Evolutionary conservation across 345 rosid species (phyloP), one percentile per base, ranked within the genome.

Genomic region (Aquilaria malaccensis): DNA sequence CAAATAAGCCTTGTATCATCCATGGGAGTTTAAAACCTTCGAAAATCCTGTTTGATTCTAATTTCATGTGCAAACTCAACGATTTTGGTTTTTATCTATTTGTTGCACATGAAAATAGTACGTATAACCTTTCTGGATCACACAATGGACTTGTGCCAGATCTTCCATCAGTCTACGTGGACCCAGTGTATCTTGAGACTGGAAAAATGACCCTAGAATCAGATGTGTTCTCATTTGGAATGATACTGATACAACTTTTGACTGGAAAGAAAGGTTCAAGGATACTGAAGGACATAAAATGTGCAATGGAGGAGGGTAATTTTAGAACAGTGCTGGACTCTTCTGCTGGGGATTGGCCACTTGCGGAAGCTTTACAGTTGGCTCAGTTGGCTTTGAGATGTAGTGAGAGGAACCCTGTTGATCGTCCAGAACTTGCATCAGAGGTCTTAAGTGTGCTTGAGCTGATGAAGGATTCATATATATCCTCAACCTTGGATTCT

Each of bases 11-110:
- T 57, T 79, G 88, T 72, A 79, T 87, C 56, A 72, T 73, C 53
- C 98, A 93, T 64, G 98, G 97, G 51, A 84, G 82, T 69, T 74
- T 93, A 61, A 89, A 84, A 70, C 84, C 93, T 14, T 82, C 94
- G 58, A 93, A 89, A 64, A 72, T 93, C 68, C 96, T 93, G 62
- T 83, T 93, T 14, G 91, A 87, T 74, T 52, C 85, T 59, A 84
- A 84, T 68, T 80, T 80, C 45, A 83, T 79, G 33, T 66, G 85
- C 76, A 89, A 89, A 78, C 73, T 89, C 43, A 74, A 67, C n/a
- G 88, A 84, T 74, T 79, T 81, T 32, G 97, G 96, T 65, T 72
- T 84, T 62, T 77, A 65, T 64, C 74, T 62, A 70, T 77, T 86
- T 69, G 62, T 82, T 51, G 72, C 85, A 3, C 72, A 52, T n/a